Conservation (phyloP, 2,329 filamentous ascomycete species). For the Aureobasidium subglaciale region DNA sequence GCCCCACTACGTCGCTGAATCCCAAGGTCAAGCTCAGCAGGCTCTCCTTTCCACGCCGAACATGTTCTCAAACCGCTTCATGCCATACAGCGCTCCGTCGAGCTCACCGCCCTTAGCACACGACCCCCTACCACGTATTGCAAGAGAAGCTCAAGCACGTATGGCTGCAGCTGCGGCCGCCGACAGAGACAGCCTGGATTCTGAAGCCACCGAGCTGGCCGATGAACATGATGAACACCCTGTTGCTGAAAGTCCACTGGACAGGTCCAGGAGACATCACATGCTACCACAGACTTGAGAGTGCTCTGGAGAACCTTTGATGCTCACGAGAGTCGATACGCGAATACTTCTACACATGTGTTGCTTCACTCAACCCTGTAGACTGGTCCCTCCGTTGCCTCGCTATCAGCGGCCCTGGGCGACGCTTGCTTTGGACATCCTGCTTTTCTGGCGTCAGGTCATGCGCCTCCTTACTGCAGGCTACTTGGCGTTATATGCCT, state of each 20-base stretch:
- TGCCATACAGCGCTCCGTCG: constrained; percentile 8
- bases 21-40: not conserved
- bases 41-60: constrained; percentile 10
- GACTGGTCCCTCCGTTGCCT: no score
- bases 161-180: constrained; percentile 9
- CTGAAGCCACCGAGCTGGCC: constrained; percentile 14
- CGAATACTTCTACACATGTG: no score
- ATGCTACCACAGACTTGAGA: not conserved
- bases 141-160: constrained; percentile 3
- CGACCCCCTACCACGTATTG: constrained; percentile 6
- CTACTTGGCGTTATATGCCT: no score
- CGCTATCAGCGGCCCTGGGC: no score
- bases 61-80: constrained; percentile 14
- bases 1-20: not conserved
- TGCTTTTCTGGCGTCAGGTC: no score
- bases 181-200: constrained; percentile 12
- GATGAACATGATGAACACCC: constrained; percentile 8
- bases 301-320: no score
- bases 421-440: no score
- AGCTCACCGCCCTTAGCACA: constrained; percentile 9
- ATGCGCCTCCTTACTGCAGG: no score
- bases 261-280: constrained; percentile 2
- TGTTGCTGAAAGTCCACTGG: constrained; percentile 7
- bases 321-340: no score
- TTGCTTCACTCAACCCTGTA: no score